Evolutionary conservation across 495 filamentous ascomycete genomes (phyloP).

Genomic region (Rostrohypoxylon terebratum): DNA sequence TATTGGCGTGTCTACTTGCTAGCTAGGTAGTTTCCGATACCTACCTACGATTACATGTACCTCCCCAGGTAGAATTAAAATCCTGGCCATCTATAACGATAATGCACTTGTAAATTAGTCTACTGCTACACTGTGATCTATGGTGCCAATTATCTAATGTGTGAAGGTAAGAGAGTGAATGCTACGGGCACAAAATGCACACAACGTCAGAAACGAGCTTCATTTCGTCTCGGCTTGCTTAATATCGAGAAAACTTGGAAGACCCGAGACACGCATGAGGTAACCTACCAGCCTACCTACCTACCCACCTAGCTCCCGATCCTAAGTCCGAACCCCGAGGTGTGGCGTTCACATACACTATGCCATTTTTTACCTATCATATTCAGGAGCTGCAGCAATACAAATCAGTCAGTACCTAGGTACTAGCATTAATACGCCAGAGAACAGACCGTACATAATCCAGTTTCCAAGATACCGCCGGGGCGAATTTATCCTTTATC

Average conservation of each 20-base stretch:
- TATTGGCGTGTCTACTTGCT: constrained; percentile 4
- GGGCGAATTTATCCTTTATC: not conserved
- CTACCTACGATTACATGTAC: not conserved
- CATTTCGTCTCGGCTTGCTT: not conserved
- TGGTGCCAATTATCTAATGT: not conserved
- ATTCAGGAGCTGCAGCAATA: no score
- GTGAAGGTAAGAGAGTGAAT: not conserved
- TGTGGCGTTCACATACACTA: no score
- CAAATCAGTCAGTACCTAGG: no score
- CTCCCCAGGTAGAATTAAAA: constrained; percentile 16
- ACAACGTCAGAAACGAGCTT: not conserved
- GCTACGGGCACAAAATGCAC: not conserved
- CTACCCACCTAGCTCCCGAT: no score
- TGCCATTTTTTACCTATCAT: no score
- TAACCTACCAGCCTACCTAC: no score
- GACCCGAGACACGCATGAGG: no score
- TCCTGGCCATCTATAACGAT: constrained; percentile 13
- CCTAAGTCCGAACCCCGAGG: no score
- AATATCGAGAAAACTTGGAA: not conserved
- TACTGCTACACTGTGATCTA: not conserved
- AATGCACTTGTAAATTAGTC: not conserved
- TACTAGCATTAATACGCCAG: no score
- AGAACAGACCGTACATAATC: not conserved
- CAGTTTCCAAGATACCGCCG: not conserved
- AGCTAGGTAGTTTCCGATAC: constrained; percentile 5